A percentile compares a stretch with the other conserved stretches of the same genome.
These are phyloP conservation scores for Solanum tarapatanum DNA, from an alignment of 257 asterid species.

Conservation along the genomic window DNA sequence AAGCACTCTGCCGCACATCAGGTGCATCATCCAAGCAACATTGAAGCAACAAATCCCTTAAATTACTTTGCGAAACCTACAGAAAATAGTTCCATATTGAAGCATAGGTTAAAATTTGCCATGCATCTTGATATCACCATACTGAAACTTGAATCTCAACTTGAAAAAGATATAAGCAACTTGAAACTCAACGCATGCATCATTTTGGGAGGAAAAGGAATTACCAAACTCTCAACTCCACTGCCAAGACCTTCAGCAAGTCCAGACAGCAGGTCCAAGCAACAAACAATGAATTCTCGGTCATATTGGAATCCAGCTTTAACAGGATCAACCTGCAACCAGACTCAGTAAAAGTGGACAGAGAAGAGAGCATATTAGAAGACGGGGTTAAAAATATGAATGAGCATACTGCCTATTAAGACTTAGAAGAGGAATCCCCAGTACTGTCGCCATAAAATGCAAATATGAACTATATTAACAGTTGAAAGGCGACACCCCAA, in stretches of 20 bases:
- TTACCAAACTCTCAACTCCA: constrained; percentile 93
- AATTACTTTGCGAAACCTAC: constrained; percentile 78
- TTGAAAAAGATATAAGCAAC: background rate
- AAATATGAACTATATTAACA: background rate
- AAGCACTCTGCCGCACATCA: constrained; percentile 95
- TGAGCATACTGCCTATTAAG: background rate
- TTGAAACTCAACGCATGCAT: background rate
- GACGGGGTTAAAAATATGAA: background rate
- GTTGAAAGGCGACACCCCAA: background rate
- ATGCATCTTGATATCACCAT: background rate
- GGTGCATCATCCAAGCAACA: constrained; percentile 91
- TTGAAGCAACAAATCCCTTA: constrained; percentile 87
- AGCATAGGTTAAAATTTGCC: background rate
- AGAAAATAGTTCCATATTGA: background rate
- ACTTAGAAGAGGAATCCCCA: background rate
- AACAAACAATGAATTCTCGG: constrained; percentile 87
- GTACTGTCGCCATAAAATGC: background rate
- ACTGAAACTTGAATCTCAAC: background rate
- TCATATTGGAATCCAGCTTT: constrained; percentile 84
- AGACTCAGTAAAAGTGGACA: background rate
- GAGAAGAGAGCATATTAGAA: background rate
- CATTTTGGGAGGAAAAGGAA: constrained; percentile 5
- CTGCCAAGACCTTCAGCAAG: constrained; percentile 97
- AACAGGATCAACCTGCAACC: constrained; percentile 66
- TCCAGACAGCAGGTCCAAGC: constrained; percentile 97